Percentiles rank a stretch among this genome's conserved stretches.
These are phyloP conservation scores for Lignosus rhinocerotis DNA, from an alignment of 1,284 basidiomycete species.

Conservation along the genomic window DNA sequence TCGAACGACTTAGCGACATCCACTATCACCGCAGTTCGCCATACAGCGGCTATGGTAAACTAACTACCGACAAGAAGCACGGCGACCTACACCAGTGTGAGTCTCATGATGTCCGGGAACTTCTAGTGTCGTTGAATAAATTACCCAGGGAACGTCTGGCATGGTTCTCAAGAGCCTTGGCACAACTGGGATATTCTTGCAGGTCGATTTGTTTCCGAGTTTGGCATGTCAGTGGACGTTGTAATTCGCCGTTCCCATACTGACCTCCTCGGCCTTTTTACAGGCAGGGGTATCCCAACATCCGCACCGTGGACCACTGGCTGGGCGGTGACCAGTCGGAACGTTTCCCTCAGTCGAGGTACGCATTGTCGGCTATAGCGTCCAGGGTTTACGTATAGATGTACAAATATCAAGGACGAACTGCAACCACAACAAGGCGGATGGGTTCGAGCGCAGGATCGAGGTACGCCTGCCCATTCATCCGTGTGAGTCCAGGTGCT, in stretches of 20 bases:
- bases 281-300: conserved; percentile 83
- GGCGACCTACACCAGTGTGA: conserved; percentile 88
- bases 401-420: conserved; percentile 48
- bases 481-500: conserved; percentile 6
- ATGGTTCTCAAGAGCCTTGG: conserved; percentile 86
- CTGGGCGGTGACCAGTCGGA: conserved; percentile 68
- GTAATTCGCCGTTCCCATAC: not conserved
- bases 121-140: not conserved
- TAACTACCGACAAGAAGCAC: conserved; percentile 71
- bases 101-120: conserved; percentile 21
- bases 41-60: conserved; percentile 79
- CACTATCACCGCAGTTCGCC: conserved; percentile 85
- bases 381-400: conserved; percentile 16
- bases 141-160: conserved; percentile 84
- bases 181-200: conserved; percentile 85
- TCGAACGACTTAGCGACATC: conserved; percentile 62
- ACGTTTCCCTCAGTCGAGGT: conserved; percentile 86
- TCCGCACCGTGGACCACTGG: conserved; percentile 86
- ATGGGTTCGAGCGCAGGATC: conserved; percentile 84
- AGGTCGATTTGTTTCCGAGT: conserved; percentile 88
- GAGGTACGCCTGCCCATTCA: conserved; percentile 47
- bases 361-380: conserved; percentile 12
- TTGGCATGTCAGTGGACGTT: conserved; percentile 68
- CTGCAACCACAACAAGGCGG: conserved; percentile 88
- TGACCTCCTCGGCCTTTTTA: conserved; percentile 1